Conservation (phyloP, 441 rosid species). For the Populus hybrid region DNA sequence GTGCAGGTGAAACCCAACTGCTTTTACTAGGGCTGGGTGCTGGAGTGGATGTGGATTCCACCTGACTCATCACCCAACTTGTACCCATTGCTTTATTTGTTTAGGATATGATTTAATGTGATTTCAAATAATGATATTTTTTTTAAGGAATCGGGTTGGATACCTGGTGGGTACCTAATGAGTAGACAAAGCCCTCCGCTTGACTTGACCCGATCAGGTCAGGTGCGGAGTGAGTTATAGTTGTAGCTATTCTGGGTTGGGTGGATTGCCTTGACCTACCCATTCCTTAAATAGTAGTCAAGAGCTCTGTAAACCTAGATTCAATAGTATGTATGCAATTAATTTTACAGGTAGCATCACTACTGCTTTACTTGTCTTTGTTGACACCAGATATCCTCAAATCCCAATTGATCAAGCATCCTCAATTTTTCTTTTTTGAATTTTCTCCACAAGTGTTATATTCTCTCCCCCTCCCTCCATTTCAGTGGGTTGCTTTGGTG, state of each 20-base stretch:
- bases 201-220: background rate
- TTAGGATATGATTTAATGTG: background rate
- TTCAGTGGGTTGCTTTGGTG: background rate
- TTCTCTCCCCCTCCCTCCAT: background rate
- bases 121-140: background rate
- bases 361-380: background rate
- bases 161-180: background rate
- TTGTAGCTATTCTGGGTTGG: background rate
- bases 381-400: background rate
- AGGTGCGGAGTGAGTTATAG: background rate
- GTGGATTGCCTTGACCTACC: background rate
- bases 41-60: background rate
- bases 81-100: background rate
- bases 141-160: no score
- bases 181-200: background rate
- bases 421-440: background rate
- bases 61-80: background rate
- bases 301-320: background rate
- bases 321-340: background rate
- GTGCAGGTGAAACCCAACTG: background rate
- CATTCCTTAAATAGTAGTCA: background rate
- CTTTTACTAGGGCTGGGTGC: background rate
- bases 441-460: background rate
- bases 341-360: background rate
- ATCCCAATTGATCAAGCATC: background rate